These are phyloP conservation scores for Paecilomyces dactylethromorphus DNA, from an alignment of 2,329 filamentous ascomycete genomes.

Conservation along the genomic window DNA sequence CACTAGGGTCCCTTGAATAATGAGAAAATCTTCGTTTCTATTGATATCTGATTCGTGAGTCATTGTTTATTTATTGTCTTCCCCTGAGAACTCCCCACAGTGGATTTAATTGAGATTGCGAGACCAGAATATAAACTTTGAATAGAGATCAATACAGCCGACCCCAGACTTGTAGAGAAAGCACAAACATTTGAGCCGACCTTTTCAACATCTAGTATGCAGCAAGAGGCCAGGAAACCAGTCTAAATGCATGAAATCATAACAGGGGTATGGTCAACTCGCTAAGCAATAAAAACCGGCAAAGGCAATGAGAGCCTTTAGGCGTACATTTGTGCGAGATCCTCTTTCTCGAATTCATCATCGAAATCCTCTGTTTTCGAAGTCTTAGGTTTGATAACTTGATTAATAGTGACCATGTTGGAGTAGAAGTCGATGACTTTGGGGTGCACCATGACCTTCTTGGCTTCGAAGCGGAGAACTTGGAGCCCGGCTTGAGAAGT, in stretches of 20 bases:
- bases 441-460: slow-evolving; percentile 90
- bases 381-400: slow-evolving; percentile 30
- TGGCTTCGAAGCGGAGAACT: slow-evolving; percentile 79
- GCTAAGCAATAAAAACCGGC: background rate
- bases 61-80: background rate
- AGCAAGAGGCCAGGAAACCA: background rate
- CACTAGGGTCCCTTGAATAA: no score
- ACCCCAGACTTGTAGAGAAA: background rate
- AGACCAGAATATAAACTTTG: background rate
- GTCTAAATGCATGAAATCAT: background rate
- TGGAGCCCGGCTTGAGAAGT: slow-evolving; percentile 81
- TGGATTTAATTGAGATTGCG: background rate
- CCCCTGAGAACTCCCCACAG: background rate
- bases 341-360: slow-evolving; percentile 44
- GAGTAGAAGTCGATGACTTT: slow-evolving; percentile 80
- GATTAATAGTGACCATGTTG: slow-evolving; percentile 68
- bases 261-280: background rate
- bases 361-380: slow-evolving; percentile 24
- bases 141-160: background rate
- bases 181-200: background rate
- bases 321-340: slow-evolving; percentile 10
- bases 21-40: no score
- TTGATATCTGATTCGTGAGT: background rate
- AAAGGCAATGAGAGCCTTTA: background rate
- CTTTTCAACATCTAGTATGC: background rate